Evolutionary conservation across 2,329 filamentous ascomycete genomes (phyloP), one percentile per base, ranked within the genome.

Genomic region (Colletotrichum costaricense): DNA sequence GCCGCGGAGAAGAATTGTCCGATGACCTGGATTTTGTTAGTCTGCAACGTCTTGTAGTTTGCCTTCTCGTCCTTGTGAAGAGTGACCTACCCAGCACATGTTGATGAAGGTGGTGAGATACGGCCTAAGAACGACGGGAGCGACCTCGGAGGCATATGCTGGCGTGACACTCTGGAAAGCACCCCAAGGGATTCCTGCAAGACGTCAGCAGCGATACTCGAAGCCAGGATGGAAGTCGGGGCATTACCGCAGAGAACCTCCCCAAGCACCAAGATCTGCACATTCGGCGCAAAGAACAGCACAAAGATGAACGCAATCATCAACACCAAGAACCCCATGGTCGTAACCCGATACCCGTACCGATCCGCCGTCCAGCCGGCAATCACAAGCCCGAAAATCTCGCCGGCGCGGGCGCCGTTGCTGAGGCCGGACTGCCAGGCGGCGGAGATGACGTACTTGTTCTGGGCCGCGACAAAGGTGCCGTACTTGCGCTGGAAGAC

Each of bases 391-490:
- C 90, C 90, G 11, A 90, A 76, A 63, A 92, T 88, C 76, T 89
- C 85, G 14, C 89, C 89, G 1, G 86, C 86, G 2, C 85, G 81
- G 0, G 86, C 86, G 19, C 87, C 89, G 69, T 90, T 90, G 7
- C 84, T 86, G 3, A 92, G 77, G 0, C 85, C 89, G 0, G 87
- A 86, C 78, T 91, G 89, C 90, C 90, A 92, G 0, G 86, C 82
- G 0, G 88, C 86, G 1, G 86, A 85, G 28, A 91, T 81, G 46
- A 85, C 81, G 68, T 87, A 88, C 33, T 82, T 83, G 2, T 80
- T 82, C 3, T 80, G 79, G 1, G 75, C 74, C 12, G 70, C 65
- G 52, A 80, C 77, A 28, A 79, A 81, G 0, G 80, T 74, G n/a
- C 87, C 88, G 72, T 85, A 90, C 74, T 83, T 87, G 74, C 81